phyloP scores from a whole-genome alignment of 495 filamentous ascomycete species.

The Talaromyces stipitatus region DNA sequence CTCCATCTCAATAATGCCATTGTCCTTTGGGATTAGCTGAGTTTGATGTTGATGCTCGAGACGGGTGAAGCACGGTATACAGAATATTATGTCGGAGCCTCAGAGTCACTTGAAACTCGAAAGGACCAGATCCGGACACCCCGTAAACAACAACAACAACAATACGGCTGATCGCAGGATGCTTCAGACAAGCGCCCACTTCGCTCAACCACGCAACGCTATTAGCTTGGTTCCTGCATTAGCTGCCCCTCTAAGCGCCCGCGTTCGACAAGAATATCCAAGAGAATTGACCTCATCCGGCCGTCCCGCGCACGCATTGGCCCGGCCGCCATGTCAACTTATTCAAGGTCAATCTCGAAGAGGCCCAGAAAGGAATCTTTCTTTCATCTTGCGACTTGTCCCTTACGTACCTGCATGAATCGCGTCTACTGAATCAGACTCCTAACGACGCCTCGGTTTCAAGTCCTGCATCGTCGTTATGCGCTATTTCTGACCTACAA shows the following conservation, averaged over 20 bases:
- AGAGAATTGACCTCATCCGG: background rate
- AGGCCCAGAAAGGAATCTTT: background rate
- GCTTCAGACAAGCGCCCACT: background rate
- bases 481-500: background rate
- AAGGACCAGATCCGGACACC: background rate
- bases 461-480: background rate
- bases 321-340: background rate
- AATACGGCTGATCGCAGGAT: background rate
- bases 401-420: background rate
- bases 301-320: background rate
- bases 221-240: background rate
- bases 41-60: background rate
- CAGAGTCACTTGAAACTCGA: background rate
- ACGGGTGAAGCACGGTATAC: background rate
- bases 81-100: background rate
- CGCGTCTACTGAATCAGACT: constrained; percentile 1
- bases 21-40: too few species aligned
- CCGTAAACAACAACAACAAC: background rate
- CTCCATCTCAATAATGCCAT: background rate
- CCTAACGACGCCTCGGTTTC: background rate
- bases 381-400: background rate
- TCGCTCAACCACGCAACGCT: background rate
- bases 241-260: background rate
- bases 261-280: background rate
- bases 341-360: background rate